Evolutionary conservation across 2,329 filamentous ascomycete species (phyloP), one percentile per base, ranked within the genome.

Genomic region (Fusarium penzigii): DNA sequence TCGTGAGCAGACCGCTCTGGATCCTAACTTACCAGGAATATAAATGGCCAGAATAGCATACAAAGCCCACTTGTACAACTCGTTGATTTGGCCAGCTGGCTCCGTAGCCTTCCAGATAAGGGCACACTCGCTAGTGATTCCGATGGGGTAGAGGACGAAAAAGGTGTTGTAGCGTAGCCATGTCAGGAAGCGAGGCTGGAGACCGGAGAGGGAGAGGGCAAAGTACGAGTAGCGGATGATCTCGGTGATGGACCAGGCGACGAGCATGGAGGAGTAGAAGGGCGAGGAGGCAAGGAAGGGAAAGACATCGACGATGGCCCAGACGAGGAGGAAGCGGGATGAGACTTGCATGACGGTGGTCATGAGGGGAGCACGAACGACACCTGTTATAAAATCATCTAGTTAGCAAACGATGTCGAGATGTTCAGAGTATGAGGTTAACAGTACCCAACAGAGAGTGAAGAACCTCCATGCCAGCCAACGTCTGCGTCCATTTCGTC

Each of bases 141-240:
- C 94, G 53, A 97, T 70, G 1, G 94, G 94, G 74, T 99, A 99
- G 17, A 99, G 82, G 38, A 97, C 76, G 65, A 90, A 91, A 75
- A 99, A 99, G 8, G 90, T 92, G 72, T 95, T 96, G 74, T 97
- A 92, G 64, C 92, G 81, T 72, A 95, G 76, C 89, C 91, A 96
- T 38, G 84, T 85, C 68, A 96, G 80, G 53, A 80, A 76, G 1
- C 65, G 69, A 0, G 92, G 90, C 29, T 88, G 83, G 53, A 74
- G 68, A 29, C 83, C 79, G 57, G 78, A 75, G 32, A 94, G 81
- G 63, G 84, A 85, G 65, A 92, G 80, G 36, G 89, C 88, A 70
- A 97, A 97, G 80, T 90, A 99, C 44, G 84, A 83, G 80, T 99
- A 99, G 49, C 94, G 87, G 65, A 97, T 88, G 48, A 96, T 89